A percentile compares a stretch with the other conserved stretches of the same genome.
These are phyloP conservation scores for Phytophthora cactorum DNA, from an alignment of 352 stramenopile species.

Conservation along the genomic window DNA sequence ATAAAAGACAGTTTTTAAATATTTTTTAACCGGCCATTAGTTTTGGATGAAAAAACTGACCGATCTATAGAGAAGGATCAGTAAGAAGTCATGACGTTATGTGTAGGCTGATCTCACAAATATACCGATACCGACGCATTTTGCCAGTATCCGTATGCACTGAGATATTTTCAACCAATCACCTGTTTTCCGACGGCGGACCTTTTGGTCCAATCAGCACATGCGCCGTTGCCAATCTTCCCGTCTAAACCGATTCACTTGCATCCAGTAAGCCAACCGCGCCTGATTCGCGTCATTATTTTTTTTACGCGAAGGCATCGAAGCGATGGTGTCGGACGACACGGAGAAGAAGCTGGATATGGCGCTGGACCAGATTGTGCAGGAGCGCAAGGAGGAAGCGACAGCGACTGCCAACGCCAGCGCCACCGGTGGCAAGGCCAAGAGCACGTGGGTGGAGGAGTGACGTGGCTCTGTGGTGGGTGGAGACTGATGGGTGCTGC, in stretches of 20 bases:
- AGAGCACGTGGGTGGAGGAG: constrained; percentile 53
- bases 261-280: constrained; percentile 9
- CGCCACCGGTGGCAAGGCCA: constrained; percentile 45
- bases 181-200: constrained; percentile 23
- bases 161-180: neutral
- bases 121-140: neutral
- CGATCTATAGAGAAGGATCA: too few species aligned
- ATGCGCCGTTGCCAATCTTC: constrained; percentile 14
- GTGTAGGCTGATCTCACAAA: too few species aligned
- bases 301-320: constrained; percentile 2
- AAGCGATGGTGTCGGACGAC: constrained; percentile 42
- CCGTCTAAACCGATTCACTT: constrained; percentile 27
- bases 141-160: neutral
- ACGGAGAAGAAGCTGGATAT: constrained; percentile 80
- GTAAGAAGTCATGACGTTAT: neutral
- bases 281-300: constrained; percentile 27
- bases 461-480: constrained; percentile 18
- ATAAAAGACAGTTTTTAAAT: too few species aligned
- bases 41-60: too few species aligned
- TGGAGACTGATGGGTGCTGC: constrained; percentile 24
- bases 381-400: constrained; percentile 52
- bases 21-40: too few species aligned
- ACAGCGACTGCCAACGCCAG: constrained; percentile 9
- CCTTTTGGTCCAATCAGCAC: constrained; percentile 24
- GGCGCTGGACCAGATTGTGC: constrained; percentile 69